Evolutionary conservation across 208 protist species (phyloP), one percentile per base, ranked within the genome.

Genomic region (Strigomonas galati): DNA sequence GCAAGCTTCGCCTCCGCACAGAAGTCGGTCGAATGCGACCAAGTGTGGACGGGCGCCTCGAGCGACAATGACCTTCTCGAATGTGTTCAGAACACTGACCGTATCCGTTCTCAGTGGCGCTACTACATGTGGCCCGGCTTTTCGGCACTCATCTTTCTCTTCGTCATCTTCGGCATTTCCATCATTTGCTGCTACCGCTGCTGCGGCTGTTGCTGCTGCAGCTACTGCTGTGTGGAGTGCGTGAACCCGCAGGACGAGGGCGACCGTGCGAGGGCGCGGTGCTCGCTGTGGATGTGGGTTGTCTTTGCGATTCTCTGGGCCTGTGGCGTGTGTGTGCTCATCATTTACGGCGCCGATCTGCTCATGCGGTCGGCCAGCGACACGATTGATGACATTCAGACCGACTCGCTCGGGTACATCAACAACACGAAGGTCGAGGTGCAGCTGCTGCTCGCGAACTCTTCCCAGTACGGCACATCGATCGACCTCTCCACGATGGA

Each of bases 251-350:
- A 73, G 44, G 67, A 46, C 30, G 52, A 61, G 40, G 26, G 60
- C 53, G 60, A 89, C 35, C 56, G 57, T 28, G 57, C 59, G 31
- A 53, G 72, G 23, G 55, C 70, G 19, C 78, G 75, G 37, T 87
- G 76, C 66, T 80, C 61, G 57, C 69, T 89, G 54, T 91, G 82
- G 84, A 87, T 93, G 77, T 88, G 73, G 79, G 80, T 84, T 26
- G 55, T 81, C 48, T 73, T 83, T 30, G 53, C 73, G 30, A 61
- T 90, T 4, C 65, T 91, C 15, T 73, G 74, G 53, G 72, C 80
- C 28, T 81, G 73, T 51, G 77, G 58, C 7, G 76, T 88, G 55
- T 78, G 73, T 52, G 65, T 90, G 23, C 58, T 94, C 28, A 67
- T 94, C 21, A 76, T 91, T 21, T 80, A 76, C 53, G 88, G 87